Evolutionary conservation across 331 rosid species (phyloP).

Genomic region (Pyrus hybrid): DNA sequence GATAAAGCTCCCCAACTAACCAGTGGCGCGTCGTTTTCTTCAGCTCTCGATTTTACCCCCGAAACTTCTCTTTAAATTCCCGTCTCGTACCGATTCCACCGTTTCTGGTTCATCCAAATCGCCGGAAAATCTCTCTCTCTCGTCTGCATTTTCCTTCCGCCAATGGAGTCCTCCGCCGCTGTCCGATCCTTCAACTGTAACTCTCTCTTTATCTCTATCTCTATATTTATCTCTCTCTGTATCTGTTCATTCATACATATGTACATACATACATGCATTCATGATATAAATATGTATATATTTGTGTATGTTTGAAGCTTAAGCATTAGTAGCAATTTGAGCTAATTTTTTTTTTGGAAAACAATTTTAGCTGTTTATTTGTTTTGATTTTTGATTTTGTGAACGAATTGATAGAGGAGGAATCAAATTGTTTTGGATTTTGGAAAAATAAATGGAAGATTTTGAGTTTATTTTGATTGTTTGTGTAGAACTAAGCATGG

Average conservation of each 20-base stretch:
- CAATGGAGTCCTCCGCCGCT: slow-evolving; percentile 69
- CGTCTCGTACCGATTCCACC: background rate
- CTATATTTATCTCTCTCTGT: background rate
- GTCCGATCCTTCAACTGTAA: slow-evolving; percentile 74
- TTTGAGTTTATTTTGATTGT: background rate
- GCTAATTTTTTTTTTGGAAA: background rate
- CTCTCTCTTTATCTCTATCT: slow-evolving; percentile 8
- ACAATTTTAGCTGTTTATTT: background rate
- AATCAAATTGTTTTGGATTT: background rate
- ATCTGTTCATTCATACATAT: background rate
- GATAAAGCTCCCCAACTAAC: slow-evolving; percentile 27
- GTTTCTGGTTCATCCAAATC: slow-evolving; percentile 13
- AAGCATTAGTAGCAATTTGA: background rate
- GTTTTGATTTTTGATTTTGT: slow-evolving; percentile 15
- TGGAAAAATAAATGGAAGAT: background rate
- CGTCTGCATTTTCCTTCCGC: slow-evolving; percentile 5
- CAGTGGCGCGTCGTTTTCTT: background rate
- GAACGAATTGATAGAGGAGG: background rate
- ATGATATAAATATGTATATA: background rate
- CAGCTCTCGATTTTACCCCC: slow-evolving; percentile 19
- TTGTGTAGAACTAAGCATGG: background rate
- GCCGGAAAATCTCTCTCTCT: background rate
- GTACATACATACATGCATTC: background rate
- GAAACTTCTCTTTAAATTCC: background rate
- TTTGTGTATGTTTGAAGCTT: background rate